phyloP scores from a whole-genome alignment of 106 monocot genomes.

The Iris macrosiphon region DNA sequence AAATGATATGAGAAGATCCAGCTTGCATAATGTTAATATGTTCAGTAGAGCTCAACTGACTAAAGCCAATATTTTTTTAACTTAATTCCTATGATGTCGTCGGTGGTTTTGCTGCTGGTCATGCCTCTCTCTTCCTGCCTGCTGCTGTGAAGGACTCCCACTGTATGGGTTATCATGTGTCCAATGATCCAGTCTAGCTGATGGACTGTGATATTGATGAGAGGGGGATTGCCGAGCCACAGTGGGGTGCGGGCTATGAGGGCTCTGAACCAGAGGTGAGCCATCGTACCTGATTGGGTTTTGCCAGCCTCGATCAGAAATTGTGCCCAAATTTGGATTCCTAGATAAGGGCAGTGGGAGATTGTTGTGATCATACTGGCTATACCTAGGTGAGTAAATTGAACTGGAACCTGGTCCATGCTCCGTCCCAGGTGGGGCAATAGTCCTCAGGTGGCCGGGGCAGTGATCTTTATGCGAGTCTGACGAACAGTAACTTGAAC shows the following conservation, averaged over 20 bases:
- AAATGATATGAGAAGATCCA: no score
- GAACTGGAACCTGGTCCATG: constrained; percentile 6
- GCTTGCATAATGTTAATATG: no score
- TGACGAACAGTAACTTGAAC: no score
- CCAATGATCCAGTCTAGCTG: constrained; percentile 18
- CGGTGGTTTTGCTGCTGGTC: constrained; percentile 25
- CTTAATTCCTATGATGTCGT: constrained; percentile 11
- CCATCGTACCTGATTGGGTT: constrained; percentile 18
- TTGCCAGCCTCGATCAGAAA: constrained; percentile 48
- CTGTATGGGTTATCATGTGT: constrained; percentile 2
- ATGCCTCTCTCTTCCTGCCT: constrained; percentile 24
- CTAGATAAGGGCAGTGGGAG: not conserved
- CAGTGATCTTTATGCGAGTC: no score
- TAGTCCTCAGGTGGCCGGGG: no score
- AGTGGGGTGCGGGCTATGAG: constrained; percentile 19
- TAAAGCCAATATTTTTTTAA: no score
- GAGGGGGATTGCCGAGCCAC: constrained; percentile 17
- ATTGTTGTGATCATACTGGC: constrained; percentile 32
- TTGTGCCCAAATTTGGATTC: constrained; percentile 36
- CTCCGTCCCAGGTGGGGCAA: constrained; percentile 16
- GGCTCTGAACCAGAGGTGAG: constrained; percentile 15
- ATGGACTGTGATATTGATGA: constrained; percentile 5
- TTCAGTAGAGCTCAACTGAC: no score
- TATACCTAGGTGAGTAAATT: constrained; percentile 40
- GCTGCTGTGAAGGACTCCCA: constrained; percentile 7